A percentile compares a stretch with the other conserved stretches of the same genome.
Conservation (phyloP, 495 filamentous ascomycete species). For the Xylaria sp. region DNA sequence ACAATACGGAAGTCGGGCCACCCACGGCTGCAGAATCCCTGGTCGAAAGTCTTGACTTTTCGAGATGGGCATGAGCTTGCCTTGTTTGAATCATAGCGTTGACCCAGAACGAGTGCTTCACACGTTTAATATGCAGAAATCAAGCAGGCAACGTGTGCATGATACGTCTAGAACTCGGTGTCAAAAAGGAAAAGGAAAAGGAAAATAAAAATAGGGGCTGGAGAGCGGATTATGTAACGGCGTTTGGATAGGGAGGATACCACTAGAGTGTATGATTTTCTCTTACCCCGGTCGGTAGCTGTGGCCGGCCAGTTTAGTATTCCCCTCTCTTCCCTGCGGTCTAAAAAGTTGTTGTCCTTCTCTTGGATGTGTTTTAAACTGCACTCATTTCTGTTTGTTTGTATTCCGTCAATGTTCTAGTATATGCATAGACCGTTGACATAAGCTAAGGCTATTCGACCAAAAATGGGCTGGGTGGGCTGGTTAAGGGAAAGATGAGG, state of each 20-base stretch:
- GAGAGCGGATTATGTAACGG: conserved; percentile 33
- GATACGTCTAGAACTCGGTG: background rate
- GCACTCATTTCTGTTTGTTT: conserved; percentile 4
- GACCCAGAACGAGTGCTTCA: background rate
- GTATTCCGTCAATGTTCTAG: background rate
- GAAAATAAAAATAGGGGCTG: conserved; percentile 33
- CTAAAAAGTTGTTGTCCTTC: background rate
- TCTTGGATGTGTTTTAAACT: background rate
- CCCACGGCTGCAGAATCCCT: conserved; percentile 54
- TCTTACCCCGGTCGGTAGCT: conserved; percentile 12
- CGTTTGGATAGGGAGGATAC: conserved; percentile 43
- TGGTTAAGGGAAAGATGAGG: background rate
- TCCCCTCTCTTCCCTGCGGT: background rate
- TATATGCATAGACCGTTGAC: background rate
- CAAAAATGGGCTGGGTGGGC: conserved; percentile 4
- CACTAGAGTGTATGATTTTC: conserved; percentile 34
- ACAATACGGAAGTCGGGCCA: conserved; percentile 55
- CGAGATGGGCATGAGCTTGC: conserved; percentile 59
- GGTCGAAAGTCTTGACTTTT: conserved; percentile 66
- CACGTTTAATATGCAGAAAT: background rate
- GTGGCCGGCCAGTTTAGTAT: background rate
- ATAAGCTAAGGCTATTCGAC: background rate
- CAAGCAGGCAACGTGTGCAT: background rate
- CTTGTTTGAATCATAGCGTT: conserved; percentile 3
- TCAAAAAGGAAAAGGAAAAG: background rate